phyloP scores from a whole-genome alignment of 2,329 filamentous ascomycete genomes.

The Gaeumannomyces tritici region DNA sequence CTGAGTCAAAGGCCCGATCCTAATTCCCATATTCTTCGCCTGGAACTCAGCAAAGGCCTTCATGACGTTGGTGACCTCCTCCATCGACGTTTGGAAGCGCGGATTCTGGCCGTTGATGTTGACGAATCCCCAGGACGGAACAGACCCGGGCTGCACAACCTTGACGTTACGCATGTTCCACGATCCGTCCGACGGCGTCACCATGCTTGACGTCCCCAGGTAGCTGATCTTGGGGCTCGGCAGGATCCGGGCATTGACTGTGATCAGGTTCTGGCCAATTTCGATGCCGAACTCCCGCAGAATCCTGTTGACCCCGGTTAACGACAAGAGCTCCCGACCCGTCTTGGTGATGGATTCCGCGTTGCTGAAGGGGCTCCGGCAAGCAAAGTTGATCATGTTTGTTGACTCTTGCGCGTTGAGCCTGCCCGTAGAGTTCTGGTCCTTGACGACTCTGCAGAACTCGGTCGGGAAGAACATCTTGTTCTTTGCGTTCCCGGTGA shows the following conservation, averaged over 20 bases:
- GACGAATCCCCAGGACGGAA: conserved; percentile 42
- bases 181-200: conserved; percentile 41
- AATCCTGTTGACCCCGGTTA: conserved; percentile 31
- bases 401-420: conserved; percentile 52
- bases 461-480: conserved; percentile 61
- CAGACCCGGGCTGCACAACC: conserved; percentile 46
- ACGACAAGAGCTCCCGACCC: conserved; percentile 47
- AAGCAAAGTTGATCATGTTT: conserved; percentile 64
- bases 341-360: conserved; percentile 52
- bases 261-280: conserved; percentile 53
- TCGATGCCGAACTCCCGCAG: conserved; percentile 51
- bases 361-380: conserved; percentile 56
- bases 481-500: conserved; percentile 47
- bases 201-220: conserved; percentile 10
- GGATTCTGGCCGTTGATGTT: conserved; percentile 1
- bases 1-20: conserved; percentile 7
- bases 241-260: conserved; percentile 64
- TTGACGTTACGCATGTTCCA: conserved; percentile 60
- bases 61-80: conserved; percentile 12
- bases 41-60: conserved; percentile 26
- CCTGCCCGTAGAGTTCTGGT: conserved; percentile 53
- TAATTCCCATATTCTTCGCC: conserved; percentile 26
- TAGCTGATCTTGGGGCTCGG: conserved; percentile 53
- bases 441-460: conserved; percentile 51
- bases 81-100: neutral